These are phyloP conservation scores for Ophiobolus disseminans DNA, from an alignment of 2,329 filamentous ascomycete species.

Conservation along the genomic window DNA sequence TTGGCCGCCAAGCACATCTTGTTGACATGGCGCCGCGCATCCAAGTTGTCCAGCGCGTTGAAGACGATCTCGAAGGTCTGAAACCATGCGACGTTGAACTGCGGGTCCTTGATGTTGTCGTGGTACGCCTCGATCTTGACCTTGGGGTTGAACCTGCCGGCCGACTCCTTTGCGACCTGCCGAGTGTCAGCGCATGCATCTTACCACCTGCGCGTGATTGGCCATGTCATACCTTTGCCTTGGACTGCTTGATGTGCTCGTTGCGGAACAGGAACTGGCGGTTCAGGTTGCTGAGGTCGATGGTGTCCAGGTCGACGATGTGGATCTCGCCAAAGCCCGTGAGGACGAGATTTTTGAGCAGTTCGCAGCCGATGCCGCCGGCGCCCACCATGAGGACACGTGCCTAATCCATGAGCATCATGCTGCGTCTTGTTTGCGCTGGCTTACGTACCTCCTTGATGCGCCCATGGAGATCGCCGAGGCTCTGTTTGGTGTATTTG, in stretches of 20 bases:
- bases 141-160: slow-evolving; percentile 86
- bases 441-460: slow-evolving; percentile 69
- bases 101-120: slow-evolving; percentile 89
- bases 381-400: slow-evolving; percentile 93
- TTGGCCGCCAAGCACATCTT: slow-evolving; percentile 94
- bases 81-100: slow-evolving; percentile 92
- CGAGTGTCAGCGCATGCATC: slow-evolving; percentile 25
- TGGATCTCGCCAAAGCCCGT: slow-evolving; percentile 92
- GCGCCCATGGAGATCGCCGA: slow-evolving; percentile 65
- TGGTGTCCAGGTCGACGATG: slow-evolving; percentile 96
- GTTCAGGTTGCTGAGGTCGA: slow-evolving; percentile 96
- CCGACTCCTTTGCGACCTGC: slow-evolving; percentile 90
- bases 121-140: slow-evolving; percentile 88
- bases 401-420: slow-evolving; percentile 63
- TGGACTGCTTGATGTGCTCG: slow-evolving; percentile 97
- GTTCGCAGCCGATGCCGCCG: slow-evolving; percentile 95
- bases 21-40: slow-evolving; percentile 93
- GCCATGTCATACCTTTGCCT: slow-evolving; percentile 73
- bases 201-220: neutral
- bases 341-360: slow-evolving; percentile 94
- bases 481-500: slow-evolving; percentile 64
- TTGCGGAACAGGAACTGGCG: slow-evolving; percentile 96
- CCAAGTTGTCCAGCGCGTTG: slow-evolving; percentile 95
- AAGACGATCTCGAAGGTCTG: slow-evolving; percentile 83
- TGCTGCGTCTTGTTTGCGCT: slow-evolving; percentile 19